Base-by-base conservation (phyloP, 2,329 filamentous ascomycete species). In the Sordariomycetes sp. region DNA sequence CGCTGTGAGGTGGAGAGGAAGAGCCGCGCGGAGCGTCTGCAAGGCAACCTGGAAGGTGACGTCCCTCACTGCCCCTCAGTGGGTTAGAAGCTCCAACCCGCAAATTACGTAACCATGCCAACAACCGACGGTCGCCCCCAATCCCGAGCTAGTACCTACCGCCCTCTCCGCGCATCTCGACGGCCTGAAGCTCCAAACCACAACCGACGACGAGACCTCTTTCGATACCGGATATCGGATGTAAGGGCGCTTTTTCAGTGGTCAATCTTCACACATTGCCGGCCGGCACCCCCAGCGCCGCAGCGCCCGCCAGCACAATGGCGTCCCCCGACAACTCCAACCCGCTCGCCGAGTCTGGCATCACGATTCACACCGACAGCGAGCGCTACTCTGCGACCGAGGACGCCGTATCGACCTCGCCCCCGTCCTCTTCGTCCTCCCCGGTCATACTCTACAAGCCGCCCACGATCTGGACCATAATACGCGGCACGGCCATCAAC, bases 401-500 rank as follows among this genome's bases (percentile, higher is more conserved):
- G 61, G 81, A 85, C 57, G 72, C 8, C 8, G 28, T 80, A 59
- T 80, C 79, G 20, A 73, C 77, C 45, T 84, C 84, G 54, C 79
- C 82, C 2, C 79, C 83, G 2, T 76, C 80, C 1, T 81, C 83
- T 1, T 82, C 83, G 2, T 76, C 77, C 56, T 85, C 82, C 1
- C 85, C 86, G 10, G 72, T 96, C 64, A 85, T 95, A 53, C 80
- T 97, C 53, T 99, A 97, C 78, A 84, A 84, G 62, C 90, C 91
- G 3, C 91, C 94, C 2, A 95, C 90, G 0, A 65, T 95, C 52
- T 96, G 89, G 89, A 84, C 88, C 10, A 70, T 99, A 61, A 63
- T 96, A 57, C 84, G 92, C 57, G 90, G 94, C 42, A 89, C 90
- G 17, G 90, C 91, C 6, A 99, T 99, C 73, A 99, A 99, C 69